Conservation (phyloP, 2,329 filamentous ascomycete genomes). For the Ophioceras dolichostomum region DNA sequence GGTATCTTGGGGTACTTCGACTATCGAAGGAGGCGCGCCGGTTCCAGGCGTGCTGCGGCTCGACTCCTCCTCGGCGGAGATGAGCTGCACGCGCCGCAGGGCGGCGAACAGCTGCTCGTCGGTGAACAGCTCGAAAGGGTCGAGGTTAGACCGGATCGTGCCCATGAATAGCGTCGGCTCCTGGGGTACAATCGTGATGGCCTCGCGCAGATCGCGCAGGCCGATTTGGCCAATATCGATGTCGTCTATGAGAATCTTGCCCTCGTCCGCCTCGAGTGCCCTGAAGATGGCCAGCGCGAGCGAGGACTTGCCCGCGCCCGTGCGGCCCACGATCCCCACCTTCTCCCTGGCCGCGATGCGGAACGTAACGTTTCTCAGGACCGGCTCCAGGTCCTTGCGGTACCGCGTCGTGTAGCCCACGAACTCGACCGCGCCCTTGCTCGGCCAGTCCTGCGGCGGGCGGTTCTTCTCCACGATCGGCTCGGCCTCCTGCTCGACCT, state of each 20-base stretch:
- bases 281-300: constrained; percentile 88
- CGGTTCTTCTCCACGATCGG: constrained; percentile 66
- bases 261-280: constrained; percentile 79
- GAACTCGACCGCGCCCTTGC: constrained; percentile 76
- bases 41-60: constrained; percentile 7
- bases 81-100: constrained; percentile 78
- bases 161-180: constrained; percentile 91
- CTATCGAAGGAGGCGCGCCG: constrained; percentile 12
- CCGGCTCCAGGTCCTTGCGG: constrained; percentile 73
- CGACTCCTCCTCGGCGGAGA: constrained; percentile 44
- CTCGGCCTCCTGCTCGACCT: constrained; percentile 86
- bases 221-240: constrained; percentile 86
- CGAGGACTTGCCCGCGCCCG: constrained; percentile 93
- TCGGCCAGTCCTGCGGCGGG: constrained; percentile 74
- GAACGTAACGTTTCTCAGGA: constrained; percentile 74
- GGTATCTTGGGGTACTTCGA: too few species aligned
- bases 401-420: constrained; percentile 83
- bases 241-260: constrained; percentile 81
- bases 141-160: constrained; percentile 82
- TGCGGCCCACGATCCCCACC: constrained; percentile 90
- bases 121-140: constrained; percentile 80
- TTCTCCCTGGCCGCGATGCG: constrained; percentile 79
- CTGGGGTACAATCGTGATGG: constrained; percentile 95
- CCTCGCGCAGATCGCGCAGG: constrained; percentile 82
- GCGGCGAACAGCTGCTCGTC: constrained; percentile 85